Evolutionary conservation across 2,329 filamentous ascomycete species (phyloP).

Genomic region (Aspergillus sp.): DNA sequence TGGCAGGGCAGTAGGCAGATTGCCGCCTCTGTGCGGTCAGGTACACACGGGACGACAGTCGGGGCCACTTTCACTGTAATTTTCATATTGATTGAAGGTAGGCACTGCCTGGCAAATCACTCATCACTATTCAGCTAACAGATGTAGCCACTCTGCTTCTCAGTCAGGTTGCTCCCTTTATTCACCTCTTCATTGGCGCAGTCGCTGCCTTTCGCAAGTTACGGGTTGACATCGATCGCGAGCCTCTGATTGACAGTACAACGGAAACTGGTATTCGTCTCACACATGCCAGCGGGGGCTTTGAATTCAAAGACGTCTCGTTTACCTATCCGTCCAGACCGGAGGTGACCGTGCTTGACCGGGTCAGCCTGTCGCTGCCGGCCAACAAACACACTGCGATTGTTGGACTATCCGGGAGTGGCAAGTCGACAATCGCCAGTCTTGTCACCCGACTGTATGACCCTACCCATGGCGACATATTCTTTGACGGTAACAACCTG

Average conservation of each 20-base stretch:
- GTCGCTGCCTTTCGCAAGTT: conserved; percentile 58
- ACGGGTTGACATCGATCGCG: conserved; percentile 55
- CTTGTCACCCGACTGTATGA: conserved; percentile 72
- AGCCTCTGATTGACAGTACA: conserved; percentile 45
- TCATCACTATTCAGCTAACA: conserved; percentile 10
- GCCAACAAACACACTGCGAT: conserved; percentile 56
- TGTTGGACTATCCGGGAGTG: conserved; percentile 69
- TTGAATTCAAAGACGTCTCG: conserved; percentile 35
- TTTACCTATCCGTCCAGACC: conserved; percentile 36
- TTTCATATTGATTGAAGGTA: conserved; percentile 38
- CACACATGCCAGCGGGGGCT: conserved; percentile 23
- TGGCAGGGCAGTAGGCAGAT: conserved; percentile 63
- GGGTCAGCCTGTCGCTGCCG: conserved; percentile 33
- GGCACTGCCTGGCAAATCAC: neutral
- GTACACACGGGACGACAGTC: conserved; percentile 24
- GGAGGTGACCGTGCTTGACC: conserved; percentile 37
- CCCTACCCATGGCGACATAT: conserved; percentile 30
- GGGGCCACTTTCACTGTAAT: conserved; percentile 39
- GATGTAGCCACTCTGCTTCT: conserved; percentile 33
- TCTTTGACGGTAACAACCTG: conserved; percentile 37
- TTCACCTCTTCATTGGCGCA: conserved; percentile 49
- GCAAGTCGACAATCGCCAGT: conserved; percentile 72
- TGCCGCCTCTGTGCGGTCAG: conserved; percentile 30
- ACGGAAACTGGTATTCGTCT: conserved; percentile 19
- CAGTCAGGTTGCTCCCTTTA: conserved; percentile 38